Evolutionary conservation across 2,329 filamentous ascomycete species (phyloP).

Genomic region (Talaromyces piceae): DNA sequence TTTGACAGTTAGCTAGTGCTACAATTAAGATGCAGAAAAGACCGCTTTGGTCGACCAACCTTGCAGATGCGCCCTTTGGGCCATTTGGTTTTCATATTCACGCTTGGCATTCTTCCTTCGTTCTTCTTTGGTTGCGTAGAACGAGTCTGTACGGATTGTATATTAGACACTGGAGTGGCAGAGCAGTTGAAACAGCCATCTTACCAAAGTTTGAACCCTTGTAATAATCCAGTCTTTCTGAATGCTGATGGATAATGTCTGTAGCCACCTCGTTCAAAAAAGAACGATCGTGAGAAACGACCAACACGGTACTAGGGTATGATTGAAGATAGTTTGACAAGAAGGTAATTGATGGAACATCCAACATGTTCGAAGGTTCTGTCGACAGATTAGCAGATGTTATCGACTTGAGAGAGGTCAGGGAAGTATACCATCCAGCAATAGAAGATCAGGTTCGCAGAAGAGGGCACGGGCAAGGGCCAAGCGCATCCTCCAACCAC

Average conservation of each 20-base stretch:
- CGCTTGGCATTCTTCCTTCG: constrained; percentile 92
- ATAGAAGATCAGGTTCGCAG: constrained; percentile 89
- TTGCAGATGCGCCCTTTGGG: constrained; percentile 83
- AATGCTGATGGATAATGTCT: constrained; percentile 98
- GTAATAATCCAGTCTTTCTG: constrained; percentile 96
- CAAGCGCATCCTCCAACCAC: constrained; percentile 98
- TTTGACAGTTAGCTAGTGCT: constrained; percentile 8
- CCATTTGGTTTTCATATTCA: constrained; percentile 99
- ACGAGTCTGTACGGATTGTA: constrained; percentile 57
- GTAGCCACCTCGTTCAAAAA: constrained; percentile 99
- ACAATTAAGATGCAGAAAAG: neutral
- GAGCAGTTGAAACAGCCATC: constrained; percentile 11
- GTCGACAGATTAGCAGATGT: constrained; percentile 14
- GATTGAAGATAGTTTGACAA: constrained; percentile 88
- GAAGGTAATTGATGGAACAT: constrained; percentile 99
- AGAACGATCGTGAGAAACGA: constrained; percentile 97
- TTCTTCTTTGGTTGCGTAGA: constrained; percentile 96
- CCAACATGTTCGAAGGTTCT: constrained; percentile 99
- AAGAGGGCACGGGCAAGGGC: constrained; percentile 91
- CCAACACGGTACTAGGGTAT: constrained; percentile 90
- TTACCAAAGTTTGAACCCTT: constrained; percentile 82
- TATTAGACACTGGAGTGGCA: neutral
- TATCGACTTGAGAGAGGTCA: neutral
- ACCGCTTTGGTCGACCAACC: constrained; percentile 22
- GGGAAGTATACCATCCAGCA: constrained; percentile 64